phyloP scores from a whole-genome alignment of 2,329 filamentous ascomycete genomes.

The Diaporthe ilicicola region DNA sequence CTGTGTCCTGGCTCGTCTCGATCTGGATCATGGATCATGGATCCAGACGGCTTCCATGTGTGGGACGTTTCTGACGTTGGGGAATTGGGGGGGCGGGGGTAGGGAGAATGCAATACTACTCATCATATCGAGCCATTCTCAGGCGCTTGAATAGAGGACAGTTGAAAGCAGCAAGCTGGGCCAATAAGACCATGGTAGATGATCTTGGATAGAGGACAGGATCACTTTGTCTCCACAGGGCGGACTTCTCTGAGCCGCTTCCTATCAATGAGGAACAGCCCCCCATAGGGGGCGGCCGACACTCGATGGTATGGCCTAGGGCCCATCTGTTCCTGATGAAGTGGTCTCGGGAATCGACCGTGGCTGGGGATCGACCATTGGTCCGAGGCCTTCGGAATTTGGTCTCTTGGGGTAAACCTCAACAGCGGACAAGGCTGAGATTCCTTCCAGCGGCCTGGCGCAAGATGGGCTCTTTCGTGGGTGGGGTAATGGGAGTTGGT shows the following conservation, averaged over 20 bases:
- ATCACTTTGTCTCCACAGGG: background rate
- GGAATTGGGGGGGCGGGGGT: background rate
- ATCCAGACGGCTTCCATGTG: background rate
- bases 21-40: background rate
- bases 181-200: background rate
- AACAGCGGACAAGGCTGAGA: constrained; percentile 9
- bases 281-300: background rate
- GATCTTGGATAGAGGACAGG: background rate
- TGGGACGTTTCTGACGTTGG: background rate
- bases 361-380: background rate
- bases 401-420: constrained; percentile 2
- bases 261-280: background rate
- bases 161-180: background rate
- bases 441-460: background rate
- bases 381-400: constrained; percentile 10
- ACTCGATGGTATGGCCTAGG: background rate
- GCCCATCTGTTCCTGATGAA: background rate
- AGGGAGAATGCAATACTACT: background rate
- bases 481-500: background rate
- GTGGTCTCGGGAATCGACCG: background rate
- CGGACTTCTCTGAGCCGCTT: background rate
- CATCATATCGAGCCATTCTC: background rate
- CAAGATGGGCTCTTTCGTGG: background rate
- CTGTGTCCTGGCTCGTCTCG: background rate
- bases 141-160: background rate